Conservation (phyloP, 1,139 yeast genomes). For the Blastobotrys arbuscula region DNA sequence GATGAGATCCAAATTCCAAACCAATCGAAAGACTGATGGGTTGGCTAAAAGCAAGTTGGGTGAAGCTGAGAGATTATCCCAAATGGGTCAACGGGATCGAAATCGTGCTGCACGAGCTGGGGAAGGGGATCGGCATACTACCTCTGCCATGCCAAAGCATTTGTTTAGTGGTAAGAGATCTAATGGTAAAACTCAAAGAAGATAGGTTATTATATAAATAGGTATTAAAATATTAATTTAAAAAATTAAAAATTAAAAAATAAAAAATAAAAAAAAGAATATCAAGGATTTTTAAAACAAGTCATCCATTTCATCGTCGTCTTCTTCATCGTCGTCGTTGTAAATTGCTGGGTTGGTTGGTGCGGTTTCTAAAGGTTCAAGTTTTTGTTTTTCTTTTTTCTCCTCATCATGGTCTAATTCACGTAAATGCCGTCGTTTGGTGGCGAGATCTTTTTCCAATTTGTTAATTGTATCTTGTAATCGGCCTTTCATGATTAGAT, state of each 20-base stretch:
- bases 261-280: neutral
- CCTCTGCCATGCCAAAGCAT: slow-evolving; percentile 87
- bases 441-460: slow-evolving; percentile 75
- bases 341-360: slow-evolving; percentile 3
- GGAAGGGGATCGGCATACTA: slow-evolving; percentile 90
- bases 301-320: slow-evolving; percentile 16
- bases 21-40: slow-evolving; percentile 85
- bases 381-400: slow-evolving; percentile 2
- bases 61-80: slow-evolving; percentile 82
- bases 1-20: slow-evolving; percentile 51
- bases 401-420: slow-evolving; percentile 17
- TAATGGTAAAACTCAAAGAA: slow-evolving; percentile 65
- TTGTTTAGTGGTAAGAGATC: slow-evolving; percentile 95
- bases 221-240: neutral
- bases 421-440: slow-evolving; percentile 60
- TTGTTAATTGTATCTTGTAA: slow-evolving; percentile 76
- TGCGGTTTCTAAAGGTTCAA: slow-evolving; percentile 3
- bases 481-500: slow-evolving; percentile 83
- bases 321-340: slow-evolving; percentile 13
- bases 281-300: neutral
- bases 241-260: neutral
- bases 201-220: slow-evolving; percentile 35
- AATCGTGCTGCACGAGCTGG: slow-evolving; percentile 90
- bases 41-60: slow-evolving; percentile 54
- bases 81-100: slow-evolving; percentile 89